Conservation (phyloP, 371 early-diverging fungal species). For the Apophysomyces elegans region DNA sequence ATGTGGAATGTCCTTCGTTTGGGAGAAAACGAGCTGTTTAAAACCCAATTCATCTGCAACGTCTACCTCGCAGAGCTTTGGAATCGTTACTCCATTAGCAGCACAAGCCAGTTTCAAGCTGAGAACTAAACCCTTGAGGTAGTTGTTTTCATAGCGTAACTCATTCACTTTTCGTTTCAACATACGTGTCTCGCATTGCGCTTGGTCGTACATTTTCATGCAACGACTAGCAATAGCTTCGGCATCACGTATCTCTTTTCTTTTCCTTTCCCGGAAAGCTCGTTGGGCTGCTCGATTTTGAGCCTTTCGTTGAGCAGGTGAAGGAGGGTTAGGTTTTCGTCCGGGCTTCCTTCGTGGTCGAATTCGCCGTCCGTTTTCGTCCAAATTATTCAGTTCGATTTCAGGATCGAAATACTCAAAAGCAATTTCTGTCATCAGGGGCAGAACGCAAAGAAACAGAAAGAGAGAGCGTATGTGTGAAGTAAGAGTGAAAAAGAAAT, state of each 20-base stretch:
- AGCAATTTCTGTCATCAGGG: slow-evolving; percentile 27
- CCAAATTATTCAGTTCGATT: slow-evolving; percentile 40
- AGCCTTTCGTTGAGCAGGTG: slow-evolving; percentile 66
- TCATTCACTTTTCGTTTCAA: slow-evolving; percentile 27
- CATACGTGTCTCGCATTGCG: slow-evolving; percentile 26
- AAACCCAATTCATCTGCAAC: slow-evolving; percentile 13
- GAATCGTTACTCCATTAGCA: slow-evolving; percentile 39
- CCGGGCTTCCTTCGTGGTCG: slow-evolving; percentile 50
- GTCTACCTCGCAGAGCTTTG: slow-evolving; percentile 42
- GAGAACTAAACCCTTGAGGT: slow-evolving; percentile 35
- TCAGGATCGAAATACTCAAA: slow-evolving; percentile 55
- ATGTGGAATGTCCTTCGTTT: slow-evolving; percentile 21
- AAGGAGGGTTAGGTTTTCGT: slow-evolving; percentile 51
- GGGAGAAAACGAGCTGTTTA: slow-evolving; percentile 11
- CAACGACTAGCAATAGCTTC: slow-evolving; percentile 52
- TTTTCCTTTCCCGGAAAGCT: slow-evolving; percentile 78
- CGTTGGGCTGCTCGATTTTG: slow-evolving; percentile 81
- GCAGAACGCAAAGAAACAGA: slow-evolving; percentile 9
- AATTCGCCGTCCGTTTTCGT: slow-evolving; percentile 43
- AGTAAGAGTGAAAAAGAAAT: neutral
- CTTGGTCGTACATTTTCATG: slow-evolving; percentile 37
- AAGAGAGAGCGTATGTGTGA: neutral
- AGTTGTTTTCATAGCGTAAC: slow-evolving; percentile 39
- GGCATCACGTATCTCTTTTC: slow-evolving; percentile 72
- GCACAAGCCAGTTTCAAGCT: slow-evolving; percentile 40